A percentile compares a stretch with the other conserved stretches of the same genome.
These are phyloP conservation scores for Penicillium tannophilum DNA, from an alignment of 495 filamentous ascomycete genomes.

Conservation along the genomic window DNA sequence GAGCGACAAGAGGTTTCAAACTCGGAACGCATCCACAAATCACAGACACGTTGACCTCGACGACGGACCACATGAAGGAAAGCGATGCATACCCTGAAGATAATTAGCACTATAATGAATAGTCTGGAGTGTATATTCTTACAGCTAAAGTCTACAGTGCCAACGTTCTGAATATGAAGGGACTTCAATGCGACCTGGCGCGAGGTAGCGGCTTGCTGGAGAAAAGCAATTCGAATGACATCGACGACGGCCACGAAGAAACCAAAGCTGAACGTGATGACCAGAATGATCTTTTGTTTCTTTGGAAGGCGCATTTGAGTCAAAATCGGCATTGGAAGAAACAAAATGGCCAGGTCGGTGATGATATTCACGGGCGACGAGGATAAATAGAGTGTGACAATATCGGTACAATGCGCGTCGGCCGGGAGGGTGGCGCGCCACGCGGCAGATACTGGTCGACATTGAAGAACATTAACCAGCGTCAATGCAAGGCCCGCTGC, in stretches of 20 bases:
- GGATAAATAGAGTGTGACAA: conserved; percentile 80
- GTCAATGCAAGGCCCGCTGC: conserved; percentile 76
- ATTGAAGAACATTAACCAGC: conserved; percentile 87
- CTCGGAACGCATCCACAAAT: conserved; percentile 88
- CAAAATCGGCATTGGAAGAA: conserved; percentile 84
- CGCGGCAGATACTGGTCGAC: conserved; percentile 67
- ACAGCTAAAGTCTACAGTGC: conserved; percentile 58
- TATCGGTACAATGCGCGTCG: conserved; percentile 63
- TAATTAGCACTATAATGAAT: background rate
- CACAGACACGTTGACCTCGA: conserved; percentile 89
- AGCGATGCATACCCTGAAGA: conserved; percentile 70
- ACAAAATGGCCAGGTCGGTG: conserved; percentile 80
- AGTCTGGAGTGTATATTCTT: conserved; percentile 14
- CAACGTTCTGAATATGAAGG: conserved; percentile 36
- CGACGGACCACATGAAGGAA: conserved; percentile 89
- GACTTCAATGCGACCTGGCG: conserved; percentile 32
- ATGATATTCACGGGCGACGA: conserved; percentile 82
- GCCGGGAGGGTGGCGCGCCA: conserved; percentile 51
- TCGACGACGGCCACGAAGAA: conserved; percentile 87
- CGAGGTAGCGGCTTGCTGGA: conserved; percentile 68
- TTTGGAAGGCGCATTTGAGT: conserved; percentile 80
- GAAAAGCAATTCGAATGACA: conserved; percentile 85
- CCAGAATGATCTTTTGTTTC: conserved; percentile 81
- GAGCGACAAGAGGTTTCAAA: conserved; percentile 80
- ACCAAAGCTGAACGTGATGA: conserved; percentile 80